These are phyloP conservation scores for Gossypium stocksii DNA, from an alignment of 345 rosid species.

Conservation along the genomic window DNA sequence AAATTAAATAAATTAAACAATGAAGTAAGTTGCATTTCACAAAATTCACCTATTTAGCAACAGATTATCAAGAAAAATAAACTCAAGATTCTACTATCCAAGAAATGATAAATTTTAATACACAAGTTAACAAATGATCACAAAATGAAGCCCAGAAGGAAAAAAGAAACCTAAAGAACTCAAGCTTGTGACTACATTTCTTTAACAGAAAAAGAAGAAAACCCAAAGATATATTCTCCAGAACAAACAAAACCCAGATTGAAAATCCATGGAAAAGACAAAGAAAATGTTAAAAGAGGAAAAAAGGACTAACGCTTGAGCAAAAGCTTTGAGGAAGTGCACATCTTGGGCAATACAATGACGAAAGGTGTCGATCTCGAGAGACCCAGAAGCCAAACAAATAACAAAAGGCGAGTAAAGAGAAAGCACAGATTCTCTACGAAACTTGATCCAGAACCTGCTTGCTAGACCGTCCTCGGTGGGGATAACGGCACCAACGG, in stretches of 20 bases:
- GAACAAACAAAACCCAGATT: constrained; percentile 7
- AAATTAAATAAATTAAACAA: background rate
- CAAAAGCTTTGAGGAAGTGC: constrained; percentile 79
- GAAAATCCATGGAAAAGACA: background rate
- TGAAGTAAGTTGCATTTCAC: background rate
- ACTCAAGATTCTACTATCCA: background rate
- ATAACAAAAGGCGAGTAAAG: constrained; percentile 69
- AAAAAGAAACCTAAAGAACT: background rate
- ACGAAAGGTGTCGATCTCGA: constrained; percentile 58
- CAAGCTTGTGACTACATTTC: background rate
- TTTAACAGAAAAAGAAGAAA: background rate
- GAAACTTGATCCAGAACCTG: constrained; percentile 67
- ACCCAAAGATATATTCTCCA: background rate
- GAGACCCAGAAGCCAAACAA: constrained; percentile 73
- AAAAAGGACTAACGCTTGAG: constrained; percentile 70
- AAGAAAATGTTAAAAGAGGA: background rate
- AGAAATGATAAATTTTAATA: background rate
- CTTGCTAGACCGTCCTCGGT: constrained; percentile 52
- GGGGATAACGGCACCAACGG: constrained; percentile 3
- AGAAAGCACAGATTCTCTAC: constrained; percentile 54
- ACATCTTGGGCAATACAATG: constrained; percentile 76
- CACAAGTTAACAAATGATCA: background rate
- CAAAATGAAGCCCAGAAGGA: background rate
- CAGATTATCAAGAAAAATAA: background rate
- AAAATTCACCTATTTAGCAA: background rate